phyloP scores from a whole-genome alignment of 495 filamentous ascomycete genomes.

The Penicillium coprophilum region DNA sequence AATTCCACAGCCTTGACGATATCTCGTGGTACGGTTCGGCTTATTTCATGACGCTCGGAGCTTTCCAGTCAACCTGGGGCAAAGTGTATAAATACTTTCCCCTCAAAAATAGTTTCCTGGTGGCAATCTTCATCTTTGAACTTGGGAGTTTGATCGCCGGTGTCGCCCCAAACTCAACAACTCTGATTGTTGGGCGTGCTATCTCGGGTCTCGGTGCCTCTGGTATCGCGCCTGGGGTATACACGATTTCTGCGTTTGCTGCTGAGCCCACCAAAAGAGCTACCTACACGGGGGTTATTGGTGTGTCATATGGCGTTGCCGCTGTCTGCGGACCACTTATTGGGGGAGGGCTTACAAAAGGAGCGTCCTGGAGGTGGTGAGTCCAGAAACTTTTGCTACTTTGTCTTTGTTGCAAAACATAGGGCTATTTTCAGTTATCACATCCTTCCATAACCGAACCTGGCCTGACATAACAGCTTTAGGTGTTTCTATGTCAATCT shows the following conservation, averaged over 20 bases:
- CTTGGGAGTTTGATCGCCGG: constrained; percentile 56
- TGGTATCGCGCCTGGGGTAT: constrained; percentile 26
- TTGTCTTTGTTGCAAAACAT: no score
- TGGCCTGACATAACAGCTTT: no score
- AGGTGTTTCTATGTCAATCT: constrained; percentile 55
- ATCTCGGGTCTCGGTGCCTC: constrained; percentile 24
- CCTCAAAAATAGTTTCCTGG: constrained; percentile 51
- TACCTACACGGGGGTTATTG: constrained; percentile 40
- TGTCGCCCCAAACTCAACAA: constrained; percentile 26
- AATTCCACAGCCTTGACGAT: background rate
- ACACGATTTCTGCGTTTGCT: constrained; percentile 37
- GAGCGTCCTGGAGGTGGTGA: no score
- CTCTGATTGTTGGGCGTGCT: constrained; percentile 40
- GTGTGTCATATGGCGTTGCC: constrained; percentile 38
- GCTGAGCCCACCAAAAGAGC: constrained; percentile 35
- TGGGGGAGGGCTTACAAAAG: constrained; percentile 12
- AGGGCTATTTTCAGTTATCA: no score
- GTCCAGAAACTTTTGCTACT: no score
- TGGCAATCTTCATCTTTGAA: constrained; percentile 68
- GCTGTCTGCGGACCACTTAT: constrained; percentile 48
- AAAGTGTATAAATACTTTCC: constrained; percentile 54
- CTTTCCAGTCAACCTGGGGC: constrained; percentile 54
- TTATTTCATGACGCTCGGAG: constrained; percentile 55
- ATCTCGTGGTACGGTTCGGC: constrained; percentile 37
- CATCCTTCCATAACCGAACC: background rate